Base-by-base conservation (phyloP, 73 alveolate genomes). In the Tetrahymena malaccensis region DNA sequence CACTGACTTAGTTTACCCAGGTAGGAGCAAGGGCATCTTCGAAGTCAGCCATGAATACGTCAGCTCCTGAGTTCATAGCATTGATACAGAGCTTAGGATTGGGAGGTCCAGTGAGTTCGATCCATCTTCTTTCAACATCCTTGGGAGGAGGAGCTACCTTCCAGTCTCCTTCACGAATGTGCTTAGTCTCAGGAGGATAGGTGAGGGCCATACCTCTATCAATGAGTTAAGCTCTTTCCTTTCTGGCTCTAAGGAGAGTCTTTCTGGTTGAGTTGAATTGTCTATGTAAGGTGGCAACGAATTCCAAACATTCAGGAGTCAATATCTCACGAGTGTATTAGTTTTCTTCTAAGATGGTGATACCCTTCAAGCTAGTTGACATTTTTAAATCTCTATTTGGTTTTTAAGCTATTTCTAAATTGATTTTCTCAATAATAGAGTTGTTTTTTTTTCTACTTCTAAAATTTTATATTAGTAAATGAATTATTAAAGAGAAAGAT, bases 101-200 rank as follows among this genome's bases (percentile, higher is more conserved):
- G 43, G 96, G 96, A 15, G 97, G 97, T 15, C 96, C 97, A 33
- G 97, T 96, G 11, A 96, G 94, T 89, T 96, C 97, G 15, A 96
- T 96, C 93, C 55, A 35, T 38, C 97, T 94, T 94, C 93, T 96
- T 33, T 96, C 44, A 70, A 96, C 84, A 34, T 96, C 94, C 21
- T 38, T 35, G 94, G 97, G 97, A 84, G 94, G 93, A 31, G 96
- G 85, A 35, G 95, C 93, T 12, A 94, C 96, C 58, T 93, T 84
- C 97, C 97, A 96, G 17, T 38, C 84, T 21, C 84, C 94, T 85
- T 43, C 94, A 43, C 94, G 94, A 35, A 85, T 85, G 84, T 85
- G 94, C 55, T 38, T 43, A n/a, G 57, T 43, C 85, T 85, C 94
- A 27, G 94, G 94, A 43, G 94, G 94, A 85, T 38, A 43, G 94